phyloP scores from a whole-genome alignment of 2,329 filamentous ascomycete genomes.

The Rhynchosporium graminicola region DNA sequence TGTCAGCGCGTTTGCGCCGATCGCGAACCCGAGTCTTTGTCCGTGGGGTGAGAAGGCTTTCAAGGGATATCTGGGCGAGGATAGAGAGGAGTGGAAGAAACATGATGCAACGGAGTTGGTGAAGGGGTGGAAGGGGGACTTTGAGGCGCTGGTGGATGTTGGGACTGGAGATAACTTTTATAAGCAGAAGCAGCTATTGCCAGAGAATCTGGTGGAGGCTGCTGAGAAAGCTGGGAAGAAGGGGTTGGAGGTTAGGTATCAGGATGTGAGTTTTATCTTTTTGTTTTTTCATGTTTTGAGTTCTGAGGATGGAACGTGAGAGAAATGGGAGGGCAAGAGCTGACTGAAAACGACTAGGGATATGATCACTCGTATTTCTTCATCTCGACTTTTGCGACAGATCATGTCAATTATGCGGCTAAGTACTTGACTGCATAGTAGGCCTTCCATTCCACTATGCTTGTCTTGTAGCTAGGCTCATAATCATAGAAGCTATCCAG shows the following conservation, averaged over 20 bases:
- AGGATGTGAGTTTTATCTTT: constrained; percentile 55
- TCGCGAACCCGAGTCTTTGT: constrained; percentile 80
- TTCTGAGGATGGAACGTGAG: not conserved
- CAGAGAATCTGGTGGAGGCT: constrained; percentile 86
- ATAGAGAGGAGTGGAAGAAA: constrained; percentile 76
- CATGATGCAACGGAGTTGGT: constrained; percentile 93
- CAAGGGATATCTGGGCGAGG: constrained; percentile 79
- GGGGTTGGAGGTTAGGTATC: constrained; percentile 78
- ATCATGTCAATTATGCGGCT: constrained; percentile 89
- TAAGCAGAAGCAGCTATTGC: constrained; percentile 87
- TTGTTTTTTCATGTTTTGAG: not conserved
- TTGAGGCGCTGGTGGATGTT: constrained; percentile 86
- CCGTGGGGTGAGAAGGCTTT: constrained; percentile 98
- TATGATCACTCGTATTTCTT: constrained; percentile 99
- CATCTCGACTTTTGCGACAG: constrained; percentile 85
- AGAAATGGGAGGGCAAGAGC: constrained; percentile 7
- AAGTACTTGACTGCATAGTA: constrained; percentile 72
- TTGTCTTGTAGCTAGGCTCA: constrained; percentile 25
- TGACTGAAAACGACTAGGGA: constrained; percentile 49
- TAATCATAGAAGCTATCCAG: constrained; percentile 31
- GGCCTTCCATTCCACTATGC: constrained; percentile 31
- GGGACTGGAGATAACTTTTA: constrained; percentile 97
- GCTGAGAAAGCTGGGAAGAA: constrained; percentile 73
- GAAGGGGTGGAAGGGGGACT: constrained; percentile 66
- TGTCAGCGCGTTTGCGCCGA: constrained; percentile 88